Evolutionary conservation across 1,284 basidiomycete genomes (phyloP), one percentile per base, ranked within the genome.

Genomic region (Puccinia hordei): DNA sequence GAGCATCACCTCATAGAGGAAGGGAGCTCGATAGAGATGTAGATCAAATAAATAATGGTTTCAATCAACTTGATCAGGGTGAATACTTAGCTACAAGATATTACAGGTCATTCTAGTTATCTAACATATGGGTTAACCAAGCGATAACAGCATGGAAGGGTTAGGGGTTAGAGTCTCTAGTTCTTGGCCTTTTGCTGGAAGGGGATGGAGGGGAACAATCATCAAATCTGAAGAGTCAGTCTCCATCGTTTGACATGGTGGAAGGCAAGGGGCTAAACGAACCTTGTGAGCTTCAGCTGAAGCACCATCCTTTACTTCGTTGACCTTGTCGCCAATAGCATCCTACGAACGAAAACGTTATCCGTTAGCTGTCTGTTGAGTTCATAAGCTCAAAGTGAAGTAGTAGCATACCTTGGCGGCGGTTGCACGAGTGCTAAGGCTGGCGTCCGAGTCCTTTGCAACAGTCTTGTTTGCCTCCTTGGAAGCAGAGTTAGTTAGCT

Each of bases 391-490:
- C 1, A 30, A 68, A 33, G 19, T 33, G 57, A 69, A 55, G 24
- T 46, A 27, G 51, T 69, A 41, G 61, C 65, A 51, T 57, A 79
- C 77, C 66, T 71, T 81, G 59, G 77, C 83, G 46, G 83, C 83
- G 5, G 77, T 59, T 41, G 81, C 78, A 41, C 83, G 82, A 35
- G 81, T 82, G 35, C 80, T 71, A 59, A 84, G 30, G 57, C 80
- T 79, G 49, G 81, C 81, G 76, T 83, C 66, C 49, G 76, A 76
- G 81, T 83, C 81, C 82, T 84, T 83, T 55, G 83, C 83, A 66
- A 82, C 79, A 33, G 81, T 61, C 82, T 82, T 84, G 83, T 83
- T 82, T 51, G 82, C 83, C 75, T 83, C 83, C 80, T 83, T 83
- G 55, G 83, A 84, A 51, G 81, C 80, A 17, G 57, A 53, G 57